Conservation (phyloP, 1,139 yeast species). For the Candida glucosophila region DNA sequence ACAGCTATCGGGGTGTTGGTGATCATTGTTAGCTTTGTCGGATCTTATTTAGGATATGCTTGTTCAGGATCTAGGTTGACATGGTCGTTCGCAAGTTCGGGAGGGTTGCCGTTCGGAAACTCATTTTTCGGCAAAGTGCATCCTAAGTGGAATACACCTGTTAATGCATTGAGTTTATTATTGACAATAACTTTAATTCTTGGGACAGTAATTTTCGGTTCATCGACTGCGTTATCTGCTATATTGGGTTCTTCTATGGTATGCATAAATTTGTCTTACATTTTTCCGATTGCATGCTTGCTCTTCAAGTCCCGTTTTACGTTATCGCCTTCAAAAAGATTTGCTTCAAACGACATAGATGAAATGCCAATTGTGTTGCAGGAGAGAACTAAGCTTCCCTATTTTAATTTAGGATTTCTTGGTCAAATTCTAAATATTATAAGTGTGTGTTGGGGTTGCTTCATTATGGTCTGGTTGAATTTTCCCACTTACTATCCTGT, state of each 20-base stretch:
- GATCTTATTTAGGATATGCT: too few species aligned
- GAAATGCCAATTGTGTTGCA: conserved; percentile 9
- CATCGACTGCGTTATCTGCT: conserved; percentile 17
- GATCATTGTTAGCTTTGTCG: conserved; percentile 15
- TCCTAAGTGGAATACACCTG: conserved; percentile 14
- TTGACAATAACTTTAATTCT: conserved; percentile 11
- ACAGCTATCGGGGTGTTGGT: conserved; percentile 17
- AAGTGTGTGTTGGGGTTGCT: conserved; percentile 19
- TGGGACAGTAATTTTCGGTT: conserved; percentile 18
- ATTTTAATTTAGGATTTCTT: conserved; percentile 16
- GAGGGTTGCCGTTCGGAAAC: conserved; percentile 19
- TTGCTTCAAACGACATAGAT: conserved; percentile 3
- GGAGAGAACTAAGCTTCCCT: conserved; percentile 11
- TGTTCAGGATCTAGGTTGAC: conserved; percentile 18
- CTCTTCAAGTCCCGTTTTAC: conserved; percentile 11
- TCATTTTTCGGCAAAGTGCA: conserved; percentile 13
- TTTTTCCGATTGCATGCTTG: conserved; percentile 19
- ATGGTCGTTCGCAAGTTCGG: conserved; percentile 21
- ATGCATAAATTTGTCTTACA: conserved; percentile 19
- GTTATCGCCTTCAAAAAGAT: conserved; percentile 9
- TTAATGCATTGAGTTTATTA: conserved; percentile 14
- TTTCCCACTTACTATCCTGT: conserved; percentile 24
- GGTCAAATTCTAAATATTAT: conserved; percentile 20
- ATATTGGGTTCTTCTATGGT: conserved; percentile 23
- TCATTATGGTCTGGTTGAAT: conserved; percentile 21